Conservation (phyloP, 495 filamentous ascomycete species). For the Penicillium ucsense region DNA sequence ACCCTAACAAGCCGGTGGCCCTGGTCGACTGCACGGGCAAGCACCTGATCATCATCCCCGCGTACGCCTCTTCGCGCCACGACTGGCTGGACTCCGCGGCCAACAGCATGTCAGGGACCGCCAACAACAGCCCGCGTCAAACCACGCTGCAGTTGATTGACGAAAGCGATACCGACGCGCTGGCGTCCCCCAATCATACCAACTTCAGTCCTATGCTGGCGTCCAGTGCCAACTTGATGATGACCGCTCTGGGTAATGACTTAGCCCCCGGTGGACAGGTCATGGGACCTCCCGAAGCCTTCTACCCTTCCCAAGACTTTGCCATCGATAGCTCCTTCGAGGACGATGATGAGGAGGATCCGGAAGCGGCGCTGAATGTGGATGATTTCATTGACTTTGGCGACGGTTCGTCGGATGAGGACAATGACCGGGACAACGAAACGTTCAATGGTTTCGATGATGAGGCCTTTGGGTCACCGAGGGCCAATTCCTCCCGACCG, state of each 20-base stretch:
- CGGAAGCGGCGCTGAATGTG: constrained; percentile 53
- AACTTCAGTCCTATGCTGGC: constrained; percentile 52
- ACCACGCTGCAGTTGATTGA: constrained; percentile 40
- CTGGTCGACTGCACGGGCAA: constrained; percentile 61
- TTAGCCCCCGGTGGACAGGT: constrained; percentile 55
- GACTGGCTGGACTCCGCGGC: constrained; percentile 40
- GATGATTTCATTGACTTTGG: constrained; percentile 67
- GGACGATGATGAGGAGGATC: constrained; percentile 53
- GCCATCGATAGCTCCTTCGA: constrained; percentile 43
- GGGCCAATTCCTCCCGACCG: constrained; percentile 24
- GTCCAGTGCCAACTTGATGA: constrained; percentile 66
- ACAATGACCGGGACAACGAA: constrained; percentile 32
- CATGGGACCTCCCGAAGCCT: constrained; percentile 66
- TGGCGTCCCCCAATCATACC: constrained; percentile 35
- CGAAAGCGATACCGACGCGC: constrained; percentile 42
- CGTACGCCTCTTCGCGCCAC: constrained; percentile 38
- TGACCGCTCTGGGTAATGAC: constrained; percentile 53
- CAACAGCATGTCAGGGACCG: constrained; percentile 41
- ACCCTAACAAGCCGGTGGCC: constrained; percentile 61
- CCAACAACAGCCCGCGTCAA: constrained; percentile 44
- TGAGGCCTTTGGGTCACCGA: constrained; percentile 28
- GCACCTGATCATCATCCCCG: constrained; percentile 58
- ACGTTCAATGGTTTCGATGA: constrained; percentile 31
- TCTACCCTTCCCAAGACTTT: constrained; percentile 59
- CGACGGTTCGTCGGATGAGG: constrained; percentile 47